Base-by-base conservation (phyloP, 306 rosid genomes). In the Pueraria montana region DNA sequence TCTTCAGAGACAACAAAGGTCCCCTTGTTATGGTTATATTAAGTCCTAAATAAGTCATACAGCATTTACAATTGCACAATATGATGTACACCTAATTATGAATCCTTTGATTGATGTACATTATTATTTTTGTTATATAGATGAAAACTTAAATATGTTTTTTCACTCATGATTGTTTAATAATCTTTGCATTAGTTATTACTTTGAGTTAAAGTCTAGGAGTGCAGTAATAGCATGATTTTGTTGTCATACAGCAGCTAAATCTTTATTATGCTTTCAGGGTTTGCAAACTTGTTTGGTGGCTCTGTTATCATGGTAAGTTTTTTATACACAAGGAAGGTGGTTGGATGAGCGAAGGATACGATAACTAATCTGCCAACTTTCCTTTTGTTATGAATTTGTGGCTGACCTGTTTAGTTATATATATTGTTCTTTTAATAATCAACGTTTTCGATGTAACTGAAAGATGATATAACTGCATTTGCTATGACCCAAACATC, bases 271-370 rank as follows among this genome's bases (percentile, higher is more conserved):
- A 38, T 77, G 58, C 68, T 83, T 82, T 53, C 95, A 96, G 99
- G 99, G 99, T 74, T 89, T 96, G 81, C 99, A 96, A 92, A 96
- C 99, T 78, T 96, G 99, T 88, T 89, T 94, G 91, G 97, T 91
- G 88, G 89, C 97, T 83, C 81, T 94, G 76, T 77, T 96, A 27
- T 92, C 97, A 74, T 91, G 99, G 99, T 96, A 70, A 85, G 66
- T 83, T 48, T 80, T 6, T 68, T 48, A 46, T 72, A 49, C 24
- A 55, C 11, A 45, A 63, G 59, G 80, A 32, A 20, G 74, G 49
- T 48, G 24, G 53, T 55, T 71, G 81, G 78, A 20, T 50, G 21
- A 20, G 65, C 49, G 49, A 34, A 65, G 61, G 53, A 32, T 50
- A 58, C 32, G 43, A 65, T 59, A 53, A 71, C 46, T 62, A 34